A percentile compares a stretch with the other conserved stretches of the same genome.
Conservation (phyloP, 2,329 filamentous ascomycete species). For the Colletotrichum cereale region DNA sequence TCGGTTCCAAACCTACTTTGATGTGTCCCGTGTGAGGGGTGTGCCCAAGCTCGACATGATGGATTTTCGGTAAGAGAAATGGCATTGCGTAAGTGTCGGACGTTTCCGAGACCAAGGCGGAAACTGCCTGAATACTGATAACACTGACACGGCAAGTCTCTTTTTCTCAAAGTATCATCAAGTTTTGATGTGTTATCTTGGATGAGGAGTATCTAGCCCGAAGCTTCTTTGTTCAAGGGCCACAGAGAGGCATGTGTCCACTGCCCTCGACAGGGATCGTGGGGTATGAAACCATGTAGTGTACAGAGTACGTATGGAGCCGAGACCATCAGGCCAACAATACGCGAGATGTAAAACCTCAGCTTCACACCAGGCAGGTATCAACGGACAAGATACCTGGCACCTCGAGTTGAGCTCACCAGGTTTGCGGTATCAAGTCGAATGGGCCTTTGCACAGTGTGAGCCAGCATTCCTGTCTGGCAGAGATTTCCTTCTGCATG, state of each 20-base stretch:
- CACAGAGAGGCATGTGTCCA: constrained; percentile 25
- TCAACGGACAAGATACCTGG: not conserved
- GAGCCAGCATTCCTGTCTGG: constrained; percentile 14
- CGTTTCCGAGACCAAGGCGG: not conserved
- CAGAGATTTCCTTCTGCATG: constrained; percentile 20
- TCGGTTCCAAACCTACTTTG: constrained; percentile 20
- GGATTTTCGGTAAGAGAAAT: not conserved
- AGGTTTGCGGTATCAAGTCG: not conserved
- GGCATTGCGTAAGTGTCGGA: not conserved
- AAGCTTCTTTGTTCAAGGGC: constrained; percentile 15
- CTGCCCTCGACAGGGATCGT: constrained; percentile 7
- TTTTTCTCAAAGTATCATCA: not conserved
- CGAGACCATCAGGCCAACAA: constrained; percentile 23
- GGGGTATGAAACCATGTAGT: constrained; percentile 5
- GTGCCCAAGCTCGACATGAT: not conserved
- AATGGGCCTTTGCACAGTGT: constrained; percentile 30
- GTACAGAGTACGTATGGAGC: not conserved
- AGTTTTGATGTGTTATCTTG: not conserved
- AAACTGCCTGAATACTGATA: not conserved
- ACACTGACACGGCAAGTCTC: constrained; percentile 20
- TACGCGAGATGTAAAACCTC: constrained; percentile 11
- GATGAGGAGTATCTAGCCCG: not conserved
- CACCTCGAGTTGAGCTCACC: not conserved
- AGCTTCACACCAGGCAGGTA: not conserved
- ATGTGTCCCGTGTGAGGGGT: constrained; percentile 5